Evolutionary conservation across 23 red algal species (phyloP), one percentile per base, ranked within the genome.

Genomic region (Gracilariopsis chorda): DNA sequence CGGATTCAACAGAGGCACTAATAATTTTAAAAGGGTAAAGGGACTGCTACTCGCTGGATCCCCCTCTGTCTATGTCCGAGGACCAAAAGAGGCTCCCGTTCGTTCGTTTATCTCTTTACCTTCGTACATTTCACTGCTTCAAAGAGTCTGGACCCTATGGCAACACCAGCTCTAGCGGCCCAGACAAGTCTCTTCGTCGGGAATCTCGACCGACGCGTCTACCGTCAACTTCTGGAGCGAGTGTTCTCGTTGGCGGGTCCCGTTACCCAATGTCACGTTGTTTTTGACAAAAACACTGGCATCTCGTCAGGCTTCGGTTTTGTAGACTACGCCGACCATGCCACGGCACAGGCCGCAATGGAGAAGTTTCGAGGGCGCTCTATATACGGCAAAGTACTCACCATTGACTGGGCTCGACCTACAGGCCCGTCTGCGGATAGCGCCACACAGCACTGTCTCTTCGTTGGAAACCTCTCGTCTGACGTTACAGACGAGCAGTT

Each of bases 361-460:
- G 89, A 97, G 28, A 74, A 90, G 40, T 86, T 97, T 81, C 47
- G 80, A 36, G 86, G 86, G 7, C 79, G 95, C 53, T 72, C 77
- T 4, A 86, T 97, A 2, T 92, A 97, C n/a, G 89, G 90, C 30
- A 82, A 85, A 49, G n/a, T 79, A 17, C 62, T 97, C 12, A 97
- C 86, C 16, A 89, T 97, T 21, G 95, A 97, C 48, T 97, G 95
- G 95, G 95, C 95, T 17, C 95, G 91, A 53, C 62, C 90, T 19
- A 75, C 60, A 24, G 83, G 87, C 24, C 65, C 49, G 34, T 35
- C 64, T 19, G 86, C 59, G 17, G 84, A 83, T 17, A 77, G 78
- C 17, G 47, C 78, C 25, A 51, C 63, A 1, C 88, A 92, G 37
- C 87, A 88, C 62, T 87, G 82, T n/a, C 51, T 97, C 28, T 97